Evolutionary conservation across 768 basidiomycete species (phyloP), one percentile per base, ranked within the genome.

Genomic region (Podaxis sp.): DNA sequence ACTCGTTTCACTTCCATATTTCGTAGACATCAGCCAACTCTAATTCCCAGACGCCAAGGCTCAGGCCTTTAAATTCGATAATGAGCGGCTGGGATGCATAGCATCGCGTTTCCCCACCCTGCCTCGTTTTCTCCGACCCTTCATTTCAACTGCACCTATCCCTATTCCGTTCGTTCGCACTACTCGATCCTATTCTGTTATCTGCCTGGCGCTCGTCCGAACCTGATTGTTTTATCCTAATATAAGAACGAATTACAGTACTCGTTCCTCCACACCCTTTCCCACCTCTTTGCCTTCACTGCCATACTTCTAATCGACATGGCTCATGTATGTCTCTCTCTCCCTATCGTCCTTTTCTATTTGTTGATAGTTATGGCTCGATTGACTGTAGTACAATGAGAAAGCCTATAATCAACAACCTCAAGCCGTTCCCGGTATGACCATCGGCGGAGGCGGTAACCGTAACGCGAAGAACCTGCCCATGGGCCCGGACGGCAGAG

Each of bases 401-500:
- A 33, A 62, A 17, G 9, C 41, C 19, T 33, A 46, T 9, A 29
- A 15, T 9, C 61, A 62, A 38, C 61, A 62, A 50, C 61, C 61
- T 25, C 54, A 50, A 27, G 54, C 61, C n/a, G 40, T 24, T 11
- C 54, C 63, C 3, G 68, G 66, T 22, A 76, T 76, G 74, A 56
- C 63, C n/a, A 66, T 69, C 40, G 1, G n/a, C 41, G 68, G 67
- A 25, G 74, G 72, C 27, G 75, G 75, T 19, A 76, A 77, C 64
- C 67, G 74, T 27, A 77, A 77, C 60, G 73, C 70, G 24, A 75
- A 72, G 60, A 74, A 75, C 63, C 56, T 75, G 50, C 74, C 74
- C 2, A 67, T 72, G 57, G 70, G 67, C 33, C 64, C 68, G 11
- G 67, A 72, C 25, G 77, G 79, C 19, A 73, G 81, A 63, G 75